These are phyloP conservation scores for Geotrichum carabidarum DNA, from an alignment of 1,139 yeast species.

Conservation along the genomic window DNA sequence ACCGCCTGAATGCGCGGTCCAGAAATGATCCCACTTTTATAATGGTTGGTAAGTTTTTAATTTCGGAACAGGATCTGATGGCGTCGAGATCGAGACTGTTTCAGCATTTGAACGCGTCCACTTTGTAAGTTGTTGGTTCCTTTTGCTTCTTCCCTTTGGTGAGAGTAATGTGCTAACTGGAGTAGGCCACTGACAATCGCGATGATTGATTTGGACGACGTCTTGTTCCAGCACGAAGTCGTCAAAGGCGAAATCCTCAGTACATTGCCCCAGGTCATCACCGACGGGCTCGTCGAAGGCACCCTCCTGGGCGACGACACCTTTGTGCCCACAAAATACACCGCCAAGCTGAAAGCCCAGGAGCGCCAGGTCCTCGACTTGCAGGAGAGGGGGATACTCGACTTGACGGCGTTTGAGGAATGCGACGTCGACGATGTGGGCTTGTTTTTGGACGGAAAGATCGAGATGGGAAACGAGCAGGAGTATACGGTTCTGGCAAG, in stretches of 20 bases:
- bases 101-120: background rate
- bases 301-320: background rate
- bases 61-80: background rate
- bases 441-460: background rate
- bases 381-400: background rate
- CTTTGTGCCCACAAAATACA: background rate
- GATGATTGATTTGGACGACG: background rate
- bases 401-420: background rate
- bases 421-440: background rate
- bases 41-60: background rate
- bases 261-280: background rate
- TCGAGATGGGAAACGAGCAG: background rate
- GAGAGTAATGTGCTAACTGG: background rate
- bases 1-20: background rate
- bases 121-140: background rate
- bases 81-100: background rate
- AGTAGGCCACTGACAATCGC: background rate
- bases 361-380: background rate
- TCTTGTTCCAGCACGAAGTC: background rate
- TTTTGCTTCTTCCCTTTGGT: background rate
- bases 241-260: background rate
- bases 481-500: background rate
- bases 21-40: background rate
- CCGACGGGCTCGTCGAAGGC: background rate
- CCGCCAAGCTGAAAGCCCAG: background rate